phyloP scores from a whole-genome alignment of 805 yeast genomes.

The Nakazawaea peltata region DNA sequence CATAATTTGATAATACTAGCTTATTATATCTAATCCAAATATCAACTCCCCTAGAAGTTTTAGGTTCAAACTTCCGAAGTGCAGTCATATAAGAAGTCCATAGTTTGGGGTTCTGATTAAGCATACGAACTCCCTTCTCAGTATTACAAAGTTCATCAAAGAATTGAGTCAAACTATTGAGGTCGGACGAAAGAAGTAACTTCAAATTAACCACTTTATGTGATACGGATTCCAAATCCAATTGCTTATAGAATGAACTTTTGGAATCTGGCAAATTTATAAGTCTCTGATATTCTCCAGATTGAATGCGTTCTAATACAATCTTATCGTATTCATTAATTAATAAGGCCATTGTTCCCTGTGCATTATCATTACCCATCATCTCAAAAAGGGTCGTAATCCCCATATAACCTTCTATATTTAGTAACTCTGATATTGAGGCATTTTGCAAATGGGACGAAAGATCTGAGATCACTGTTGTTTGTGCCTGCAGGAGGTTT shows the following conservation, averaged over 20 bases:
- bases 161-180: not conserved
- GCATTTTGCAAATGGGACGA: not conserved
- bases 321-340: slow-evolving; percentile 1
- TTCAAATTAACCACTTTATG: slow-evolving; percentile 2
- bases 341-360: not conserved
- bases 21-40: slow-evolving; percentile 2
- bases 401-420: slow-evolving; percentile 8
- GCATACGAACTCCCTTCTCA: not conserved
- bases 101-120: slow-evolving; percentile 2
- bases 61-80: not conserved
- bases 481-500: slow-evolving; percentile 1
- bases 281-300: not conserved
- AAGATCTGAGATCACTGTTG: not conserved
- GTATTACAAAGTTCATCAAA: not conserved
- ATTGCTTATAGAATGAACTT: not conserved
- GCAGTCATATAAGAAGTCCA: slow-evolving; percentile 4
- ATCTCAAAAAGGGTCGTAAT: not conserved
- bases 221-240: not conserved
- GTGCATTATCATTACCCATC: not conserved
- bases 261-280: not conserved
- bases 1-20: not conserved
- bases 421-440: not conserved
- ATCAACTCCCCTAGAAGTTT: not conserved
- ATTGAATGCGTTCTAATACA: not conserved
- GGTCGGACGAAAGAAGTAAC: not conserved